Conservation (phyloP, 1,284 basidiomycete genomes). For the Lignosus rhinocerotis region DNA sequence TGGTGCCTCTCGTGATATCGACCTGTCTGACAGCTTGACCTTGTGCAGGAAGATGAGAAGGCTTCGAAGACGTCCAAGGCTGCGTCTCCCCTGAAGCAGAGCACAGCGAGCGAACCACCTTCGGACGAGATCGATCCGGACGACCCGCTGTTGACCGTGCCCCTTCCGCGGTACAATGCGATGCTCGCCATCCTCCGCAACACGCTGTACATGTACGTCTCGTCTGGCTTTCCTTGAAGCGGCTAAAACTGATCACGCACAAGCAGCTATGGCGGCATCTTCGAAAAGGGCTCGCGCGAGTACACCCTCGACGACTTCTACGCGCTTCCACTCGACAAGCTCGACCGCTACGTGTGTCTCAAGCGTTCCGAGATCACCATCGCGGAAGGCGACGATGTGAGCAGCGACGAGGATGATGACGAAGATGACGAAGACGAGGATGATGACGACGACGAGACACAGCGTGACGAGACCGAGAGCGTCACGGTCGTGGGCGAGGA, state of each 20-base stretch:
- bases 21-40: background rate
- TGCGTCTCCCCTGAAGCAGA: background rate
- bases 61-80: conserved; percentile 7
- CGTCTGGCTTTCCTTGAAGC: background rate
- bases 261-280: conserved; percentile 83
- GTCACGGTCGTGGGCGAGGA: conserved; percentile 21
- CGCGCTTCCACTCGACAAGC: conserved; percentile 75
- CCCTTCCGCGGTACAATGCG: conserved; percentile 85
- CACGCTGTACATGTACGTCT: conserved; percentile 77
- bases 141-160: conserved; percentile 72
- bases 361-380: conserved; percentile 66
- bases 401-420: conserved; percentile 58
- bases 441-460: conserved; percentile 40
- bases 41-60: conserved; percentile 10
- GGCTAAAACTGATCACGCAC: background rate
- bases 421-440: conserved; percentile 52
- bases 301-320: conserved; percentile 88
- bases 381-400: conserved; percentile 60
- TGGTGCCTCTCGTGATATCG: background rate
- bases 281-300: conserved; percentile 77
- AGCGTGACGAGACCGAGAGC: conserved; percentile 29
- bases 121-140: conserved; percentile 55
- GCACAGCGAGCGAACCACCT: background rate
- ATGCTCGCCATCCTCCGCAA: conserved; percentile 90
- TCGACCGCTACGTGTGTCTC: conserved; percentile 75